A percentile compares a stretch with the other conserved stretches of the same genome.
Evolutionary conservation across 2,329 filamentous ascomycete species (phyloP).

Genomic region (Scleromitrula shiraiana): DNA sequence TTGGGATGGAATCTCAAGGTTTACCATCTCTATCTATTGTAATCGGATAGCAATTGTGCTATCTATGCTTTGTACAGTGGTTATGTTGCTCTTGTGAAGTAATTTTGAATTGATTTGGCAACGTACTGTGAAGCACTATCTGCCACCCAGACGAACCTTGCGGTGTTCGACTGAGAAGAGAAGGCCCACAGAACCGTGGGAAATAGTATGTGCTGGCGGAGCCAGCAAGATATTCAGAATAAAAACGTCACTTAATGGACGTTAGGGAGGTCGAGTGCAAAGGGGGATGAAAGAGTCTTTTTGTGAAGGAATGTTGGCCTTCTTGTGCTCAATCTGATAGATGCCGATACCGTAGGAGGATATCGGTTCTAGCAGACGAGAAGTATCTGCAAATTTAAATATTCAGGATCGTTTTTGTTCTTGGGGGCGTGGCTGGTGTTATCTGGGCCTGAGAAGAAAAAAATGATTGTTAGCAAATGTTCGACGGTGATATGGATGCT

Average conservation of each 20-base stretch:
- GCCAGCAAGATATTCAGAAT: constrained; percentile 52
- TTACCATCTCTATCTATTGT: constrained; percentile 64
- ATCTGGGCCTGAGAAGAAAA: constrained; percentile 44
- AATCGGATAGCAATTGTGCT: background rate
- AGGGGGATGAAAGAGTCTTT: constrained; percentile 77
- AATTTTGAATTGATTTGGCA: constrained; percentile 13
- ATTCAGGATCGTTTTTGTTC: background rate
- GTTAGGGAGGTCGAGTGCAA: constrained; percentile 88
- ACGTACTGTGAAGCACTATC: constrained; percentile 85
- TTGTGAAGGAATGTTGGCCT: constrained; percentile 81
- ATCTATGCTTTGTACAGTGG: background rate
- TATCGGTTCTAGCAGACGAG: constrained; percentile 82
- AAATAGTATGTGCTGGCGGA: constrained; percentile 61
- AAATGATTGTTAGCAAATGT: constrained; percentile 8
- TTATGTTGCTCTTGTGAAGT: constrained; percentile 1
- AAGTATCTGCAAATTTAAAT: constrained; percentile 44
- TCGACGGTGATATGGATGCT: too few relatives aligned
- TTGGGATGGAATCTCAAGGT: constrained; percentile 69
- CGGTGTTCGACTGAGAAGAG: constrained; percentile 89
- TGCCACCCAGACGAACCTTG: constrained; percentile 96
- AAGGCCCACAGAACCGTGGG: constrained; percentile 79
- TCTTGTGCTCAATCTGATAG: constrained; percentile 54
- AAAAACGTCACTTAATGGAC: constrained; percentile 59
- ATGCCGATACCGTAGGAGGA: constrained; percentile 76
- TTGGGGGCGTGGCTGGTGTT: constrained; percentile 44